phyloP scores from a whole-genome alignment of 1,284 basidiomycete species.

The Fomitopsis betulina region DNA sequence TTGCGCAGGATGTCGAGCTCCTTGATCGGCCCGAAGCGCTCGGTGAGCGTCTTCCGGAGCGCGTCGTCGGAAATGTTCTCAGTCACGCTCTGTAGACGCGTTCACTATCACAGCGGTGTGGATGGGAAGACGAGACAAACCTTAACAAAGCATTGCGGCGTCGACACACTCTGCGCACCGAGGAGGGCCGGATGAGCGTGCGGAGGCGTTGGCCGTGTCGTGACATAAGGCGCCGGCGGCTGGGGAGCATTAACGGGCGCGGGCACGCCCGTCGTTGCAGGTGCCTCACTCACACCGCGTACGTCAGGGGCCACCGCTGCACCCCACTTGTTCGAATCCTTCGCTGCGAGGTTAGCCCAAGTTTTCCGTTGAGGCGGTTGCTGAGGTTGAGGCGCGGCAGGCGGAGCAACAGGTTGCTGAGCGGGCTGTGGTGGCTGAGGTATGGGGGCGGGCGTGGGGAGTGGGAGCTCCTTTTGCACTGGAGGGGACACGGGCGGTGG shows the following conservation, averaged over 20 bases:
- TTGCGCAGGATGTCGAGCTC: constrained; percentile 84
- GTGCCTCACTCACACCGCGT: constrained; percentile 64
- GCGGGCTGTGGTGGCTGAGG: constrained; percentile 26
- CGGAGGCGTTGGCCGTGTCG: constrained; percentile 28
- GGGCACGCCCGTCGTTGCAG: constrained; percentile 38
- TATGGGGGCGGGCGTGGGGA: constrained; percentile 31
- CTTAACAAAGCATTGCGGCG: constrained; percentile 86
- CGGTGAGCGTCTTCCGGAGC: constrained; percentile 55
- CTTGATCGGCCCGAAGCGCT: constrained; percentile 83
- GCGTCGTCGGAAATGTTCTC: constrained; percentile 65
- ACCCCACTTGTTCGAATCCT: constrained; percentile 78
- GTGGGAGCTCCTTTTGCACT: constrained; percentile 40
- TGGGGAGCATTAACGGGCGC: constrained; percentile 44
- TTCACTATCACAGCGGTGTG: constrained; percentile 5
- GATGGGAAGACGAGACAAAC: constrained; percentile 34
- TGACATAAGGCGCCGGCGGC: constrained; percentile 42
- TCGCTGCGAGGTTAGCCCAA: constrained; percentile 89
- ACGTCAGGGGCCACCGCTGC: constrained; percentile 69
- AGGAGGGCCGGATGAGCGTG: constrained; percentile 41
- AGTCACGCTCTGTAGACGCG: constrained; percentile 52
- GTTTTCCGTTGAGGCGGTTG: constrained; percentile 67
- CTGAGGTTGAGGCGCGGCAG: constrained; percentile 33
- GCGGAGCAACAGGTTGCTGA: constrained; percentile 25
- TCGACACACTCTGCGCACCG: constrained; percentile 60
- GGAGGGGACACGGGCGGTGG: constrained; percentile 28